Evolutionary conservation across 495 filamentous ascomycete species (phyloP), one percentile per base, ranked within the genome.

Genomic region (Aspergillus funiculosus): DNA sequence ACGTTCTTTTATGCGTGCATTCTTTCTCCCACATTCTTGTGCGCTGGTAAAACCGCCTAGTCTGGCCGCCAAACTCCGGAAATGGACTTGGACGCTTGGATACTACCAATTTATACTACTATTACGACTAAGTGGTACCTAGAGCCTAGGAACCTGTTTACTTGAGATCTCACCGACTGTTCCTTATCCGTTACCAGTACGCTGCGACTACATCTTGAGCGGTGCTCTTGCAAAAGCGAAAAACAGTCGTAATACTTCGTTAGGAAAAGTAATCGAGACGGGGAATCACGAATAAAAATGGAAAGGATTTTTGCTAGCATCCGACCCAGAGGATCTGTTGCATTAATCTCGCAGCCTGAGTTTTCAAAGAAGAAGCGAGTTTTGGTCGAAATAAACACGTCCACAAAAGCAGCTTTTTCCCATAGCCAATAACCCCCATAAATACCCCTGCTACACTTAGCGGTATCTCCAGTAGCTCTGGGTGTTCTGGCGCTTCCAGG

Each of bases 401-500:
- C 59, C 52, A 48, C 51, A 36, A 52, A 43, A 43, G 39, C 29
- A 46, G 26, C 34, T 46, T 51, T 54, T 56, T 54, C 58, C 61
- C 57, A 57, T 39, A 57, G 43, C 59, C 61, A 61, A 69, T 54
- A 67, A 56, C 50, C 53, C 60, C 66, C 53, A 17, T 7, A 20
- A 40, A 40, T 44, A 52, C 37, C 39, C 48, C 13, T 32, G 19
- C 49, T 52, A 56, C 66, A 54, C 63, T 63, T 81, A 82, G 60
- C 79, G 71, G 73, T 92, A 94, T 62, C 87, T 76, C 87, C 89
- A 94, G 68, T 91, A 85, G 67, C 81, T 88, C 68, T 91, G 81
- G 70, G 92, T 98, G 85, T 96, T 96, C 82, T 91, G 90, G 70
- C 85, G 79, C 87, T 94, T 94, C 92, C 92, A 99, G 67, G 90